Evolutionary conservation across 2,329 filamentous ascomycete species (phyloP), one percentile per base, ranked within the genome.

Genomic region (Ceratocystis papillata): DNA sequence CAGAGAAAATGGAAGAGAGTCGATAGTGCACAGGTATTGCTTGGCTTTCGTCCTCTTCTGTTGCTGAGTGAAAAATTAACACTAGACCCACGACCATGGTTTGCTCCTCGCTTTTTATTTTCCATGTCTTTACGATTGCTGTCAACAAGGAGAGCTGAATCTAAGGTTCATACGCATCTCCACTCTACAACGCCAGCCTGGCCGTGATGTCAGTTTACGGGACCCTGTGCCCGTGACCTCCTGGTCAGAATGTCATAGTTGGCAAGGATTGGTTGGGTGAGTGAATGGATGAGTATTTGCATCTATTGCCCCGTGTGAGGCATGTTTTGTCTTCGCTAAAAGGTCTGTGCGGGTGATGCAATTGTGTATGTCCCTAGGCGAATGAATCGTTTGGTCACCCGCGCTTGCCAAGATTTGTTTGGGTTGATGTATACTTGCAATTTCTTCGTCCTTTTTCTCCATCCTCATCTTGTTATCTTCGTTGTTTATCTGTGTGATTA

Each of bases 261-360:
- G 4, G 28, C 55, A 59, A 33, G 55, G 55, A 59, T 59, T 59
- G 17, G 28, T 10, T 53, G 45, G 45, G 17, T 15, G 8, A 17
- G 48, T 53, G n/a, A 3, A 20, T 57, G 22, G 7, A n/a, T n/a
- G 15, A 28, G 22, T 59, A n/a, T 2, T 37, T 59, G 55, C 28
- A 30, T 17, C 55, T 37, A 59, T 2, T 59, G 55, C 55, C 55
- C 55, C 7, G 28, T 59, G 25, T 59, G 28, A 59, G 28, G 17
- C 7, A 37, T n/a, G 55, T 59, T 59, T 59, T 59, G 55, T 59
- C 55, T 37, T 59, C 55, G 55, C 55, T 33, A 59, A 59, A 37
- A 59, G 55, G 55, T 33, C 55, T 30, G 55, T 59, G 55, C 55
- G 55, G 17, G 28, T 28, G 28, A 7, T 59, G 12, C n/a, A 33